Evolutionary conservation across 2,329 filamentous ascomycete genomes (phyloP).

Genomic region (Diaporthe aspalathi): DNA sequence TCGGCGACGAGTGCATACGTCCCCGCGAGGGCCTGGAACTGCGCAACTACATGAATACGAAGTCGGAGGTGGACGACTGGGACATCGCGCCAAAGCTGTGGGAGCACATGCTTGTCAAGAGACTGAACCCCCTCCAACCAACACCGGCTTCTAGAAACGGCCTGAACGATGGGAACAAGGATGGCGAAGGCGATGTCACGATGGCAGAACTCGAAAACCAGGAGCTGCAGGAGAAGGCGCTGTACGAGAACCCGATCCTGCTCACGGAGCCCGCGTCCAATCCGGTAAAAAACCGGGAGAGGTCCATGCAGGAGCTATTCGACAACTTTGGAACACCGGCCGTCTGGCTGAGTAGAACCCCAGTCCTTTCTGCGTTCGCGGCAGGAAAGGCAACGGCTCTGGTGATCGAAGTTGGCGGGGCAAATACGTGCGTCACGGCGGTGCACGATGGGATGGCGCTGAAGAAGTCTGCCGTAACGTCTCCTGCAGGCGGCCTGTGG

Average conservation of each 20-base stretch:
- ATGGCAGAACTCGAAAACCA: conserved; percentile 65
- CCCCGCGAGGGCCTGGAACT: conserved; percentile 83
- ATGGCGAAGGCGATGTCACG: conserved; percentile 69
- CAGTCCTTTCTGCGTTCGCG: conserved; percentile 90
- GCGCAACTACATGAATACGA: conserved; percentile 89
- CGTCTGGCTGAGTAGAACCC: conserved; percentile 91
- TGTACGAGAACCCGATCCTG: conserved; percentile 89
- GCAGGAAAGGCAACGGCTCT: conserved; percentile 93
- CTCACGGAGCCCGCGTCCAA: conserved; percentile 98
- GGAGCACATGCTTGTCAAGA: conserved; percentile 91
- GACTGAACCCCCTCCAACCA: conserved; percentile 81
- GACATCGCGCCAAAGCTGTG: conserved; percentile 89
- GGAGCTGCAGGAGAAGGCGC: conserved; percentile 75
- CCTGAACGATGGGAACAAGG: conserved; percentile 76
- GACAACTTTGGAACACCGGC: conserved; percentile 96
- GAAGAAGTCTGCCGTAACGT: conserved; percentile 88
- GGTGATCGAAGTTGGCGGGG: conserved; percentile 90
- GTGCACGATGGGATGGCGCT: conserved; percentile 95
- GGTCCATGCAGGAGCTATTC: conserved; percentile 95
- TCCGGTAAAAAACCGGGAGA: conserved; percentile 85
- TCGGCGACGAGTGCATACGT: conserved; percentile 90
- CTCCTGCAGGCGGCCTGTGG: conserved; percentile 88
- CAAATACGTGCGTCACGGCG: conserved; percentile 88
- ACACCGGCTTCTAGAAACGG: conserved; percentile 80
- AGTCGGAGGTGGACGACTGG: conserved; percentile 96